Evolutionary conservation across 441 rosid species (phyloP), one percentile per base, ranked within the genome.

Genomic region (Arabidopsis hybrid): DNA sequence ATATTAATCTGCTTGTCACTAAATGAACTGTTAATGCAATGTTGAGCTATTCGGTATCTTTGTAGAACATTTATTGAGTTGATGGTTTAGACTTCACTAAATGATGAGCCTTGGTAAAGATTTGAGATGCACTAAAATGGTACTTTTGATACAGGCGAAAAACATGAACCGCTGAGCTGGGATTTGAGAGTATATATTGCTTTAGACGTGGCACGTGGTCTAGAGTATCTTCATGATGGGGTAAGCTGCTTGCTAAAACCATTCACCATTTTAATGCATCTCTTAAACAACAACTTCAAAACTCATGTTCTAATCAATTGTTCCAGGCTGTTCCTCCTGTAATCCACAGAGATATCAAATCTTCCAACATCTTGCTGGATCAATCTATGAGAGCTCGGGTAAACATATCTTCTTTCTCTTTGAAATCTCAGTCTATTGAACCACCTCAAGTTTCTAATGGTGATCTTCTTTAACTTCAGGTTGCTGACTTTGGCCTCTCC

Each of bases 221-320:
- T 93, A 80, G 99, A 95, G 83, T 95, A 95, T 88, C 98, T 95
- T 80, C 99, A 95, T 67, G 98, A 95, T 66, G 99, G 99, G 88
- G 99, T 95, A 87, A 78, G 77, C 63, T 36, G 13, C 5, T 43
- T 56, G 21, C 17, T 70, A 29, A 65, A 45, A 26, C 46, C 35
- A 8, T 57, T 26, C 11, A 58, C 46, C 45, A 65, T 60, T 45
- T 60, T 1, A 36, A 58, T 80, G 60, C 60, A 42, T 60, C 14
- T 74, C 52, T 42, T 12, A 70, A 57, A 16, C 39, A 21, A 9
- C 16, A 62, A 32, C 18, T 21, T 49, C 8, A 12, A 51, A 4
- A 51, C 10, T 51, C 7, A 56, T 39, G 67, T 63, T 45, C 8
- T 7, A 40, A 4, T 46, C 29, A 8, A 13, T 11, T 11, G 11